These are phyloP conservation scores for Arabidopsis hybrid DNA, from an alignment of 441 rosid species.

Conservation along the genomic window DNA sequence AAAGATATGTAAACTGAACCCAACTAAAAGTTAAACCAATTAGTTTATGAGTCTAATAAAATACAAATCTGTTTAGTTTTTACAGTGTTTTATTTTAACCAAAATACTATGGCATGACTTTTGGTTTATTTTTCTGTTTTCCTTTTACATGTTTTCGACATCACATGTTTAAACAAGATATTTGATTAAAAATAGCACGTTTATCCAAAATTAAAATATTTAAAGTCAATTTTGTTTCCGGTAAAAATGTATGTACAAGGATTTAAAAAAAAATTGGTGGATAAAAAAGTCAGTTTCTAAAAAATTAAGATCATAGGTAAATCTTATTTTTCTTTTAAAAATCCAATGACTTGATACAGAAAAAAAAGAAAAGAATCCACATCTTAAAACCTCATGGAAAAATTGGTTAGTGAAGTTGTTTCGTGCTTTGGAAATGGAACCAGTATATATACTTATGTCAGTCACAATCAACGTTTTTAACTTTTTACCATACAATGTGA, in stretches of 20 bases:
- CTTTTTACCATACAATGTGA: not conserved
- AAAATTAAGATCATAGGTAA: too few relatives aligned
- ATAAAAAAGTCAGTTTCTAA: too few relatives aligned
- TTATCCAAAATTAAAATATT: too few relatives aligned
- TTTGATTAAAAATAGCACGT: too few relatives aligned
- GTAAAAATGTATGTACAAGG: too few relatives aligned
- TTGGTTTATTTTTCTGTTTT: not conserved
- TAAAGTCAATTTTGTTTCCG: too few relatives aligned
- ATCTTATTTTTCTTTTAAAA: too few relatives aligned
- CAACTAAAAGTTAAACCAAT: not conserved
- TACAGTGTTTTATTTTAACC: not conserved
- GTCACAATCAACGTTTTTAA: not conserved
- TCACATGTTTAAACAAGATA: not conserved
- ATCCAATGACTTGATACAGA: too few relatives aligned
- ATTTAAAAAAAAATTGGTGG: too few relatives aligned
- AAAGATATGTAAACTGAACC: not conserved
- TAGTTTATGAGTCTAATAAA: not conserved
- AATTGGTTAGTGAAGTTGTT: not conserved
- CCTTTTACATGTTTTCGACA: not conserved
- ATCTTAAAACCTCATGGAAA: not conserved
- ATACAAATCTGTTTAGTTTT: not conserved
- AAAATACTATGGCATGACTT: not conserved
- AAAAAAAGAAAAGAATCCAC: not conserved
- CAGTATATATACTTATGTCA: too few relatives aligned
- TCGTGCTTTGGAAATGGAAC: too few relatives aligned